Percentiles rank a stretch among this genome's conserved stretches.
These are phyloP conservation scores for Paraurostyla sp. DNA, from an alignment of 73 alveolate species.

Conservation along the genomic window DNA sequence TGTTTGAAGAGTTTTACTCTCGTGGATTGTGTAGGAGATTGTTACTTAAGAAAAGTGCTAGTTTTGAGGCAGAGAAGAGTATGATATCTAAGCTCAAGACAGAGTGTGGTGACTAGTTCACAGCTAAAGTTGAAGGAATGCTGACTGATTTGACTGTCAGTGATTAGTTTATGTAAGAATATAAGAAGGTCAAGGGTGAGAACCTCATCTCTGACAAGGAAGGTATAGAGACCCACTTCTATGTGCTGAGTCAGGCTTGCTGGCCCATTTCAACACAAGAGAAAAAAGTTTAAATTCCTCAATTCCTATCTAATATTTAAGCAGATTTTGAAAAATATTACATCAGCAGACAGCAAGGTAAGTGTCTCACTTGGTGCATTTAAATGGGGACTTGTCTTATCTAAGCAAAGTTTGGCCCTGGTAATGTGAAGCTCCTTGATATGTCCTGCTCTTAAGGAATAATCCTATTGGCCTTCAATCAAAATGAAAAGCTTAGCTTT, in stretches of 20 bases:
- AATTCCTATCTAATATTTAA: not conserved
- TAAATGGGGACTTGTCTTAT: constrained; percentile 52
- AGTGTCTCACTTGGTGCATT: constrained; percentile 53
- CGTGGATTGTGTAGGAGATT: constrained; percentile 74
- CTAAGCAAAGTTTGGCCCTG: constrained; percentile 36
- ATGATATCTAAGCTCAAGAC: constrained; percentile 62
- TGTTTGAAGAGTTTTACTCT: constrained; percentile 75
- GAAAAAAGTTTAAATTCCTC: constrained; percentile 43
- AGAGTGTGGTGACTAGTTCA: constrained; percentile 79
- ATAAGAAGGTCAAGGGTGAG: constrained; percentile 42
- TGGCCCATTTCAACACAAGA: constrained; percentile 61
- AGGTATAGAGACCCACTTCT: constrained; percentile 45
- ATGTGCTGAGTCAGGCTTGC: constrained; percentile 23
- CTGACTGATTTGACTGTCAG: constrained; percentile 68
- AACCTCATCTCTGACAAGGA: not conserved
- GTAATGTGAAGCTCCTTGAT: constrained; percentile 15
- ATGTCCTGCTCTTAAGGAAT: constrained; percentile 53
- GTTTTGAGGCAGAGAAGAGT: constrained; percentile 66
- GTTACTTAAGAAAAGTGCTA: constrained; percentile 64
- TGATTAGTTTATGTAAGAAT: constrained; percentile 58
- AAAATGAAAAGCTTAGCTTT: not conserved
- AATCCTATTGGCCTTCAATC: constrained; percentile 50
- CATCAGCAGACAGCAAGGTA: constrained; percentile 43
- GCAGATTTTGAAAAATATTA: constrained; percentile 55
- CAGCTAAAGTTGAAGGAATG: constrained; percentile 78